Percentiles rank a stretch among this genome's conserved stretches.
These are phyloP conservation scores for Kwoniella dendrophila DNA, from an alignment of 768 basidiomycete species.

Conservation along the genomic window DNA sequence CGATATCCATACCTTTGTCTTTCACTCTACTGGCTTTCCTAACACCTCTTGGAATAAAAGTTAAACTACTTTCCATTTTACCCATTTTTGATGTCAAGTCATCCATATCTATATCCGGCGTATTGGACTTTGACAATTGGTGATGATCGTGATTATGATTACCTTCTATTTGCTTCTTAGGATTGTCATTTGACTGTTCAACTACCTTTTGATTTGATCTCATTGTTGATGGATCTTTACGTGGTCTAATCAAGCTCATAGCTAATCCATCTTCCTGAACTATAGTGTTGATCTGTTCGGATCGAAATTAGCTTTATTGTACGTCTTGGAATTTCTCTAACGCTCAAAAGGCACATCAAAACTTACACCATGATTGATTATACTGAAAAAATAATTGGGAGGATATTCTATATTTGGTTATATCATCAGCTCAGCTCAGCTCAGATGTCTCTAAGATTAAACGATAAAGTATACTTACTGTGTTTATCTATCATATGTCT, in stretches of 20 bases:
- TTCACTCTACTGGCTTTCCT: conserved; percentile 39
- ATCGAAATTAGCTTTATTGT: conserved; percentile 1
- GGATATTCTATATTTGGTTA: conserved; percentile 63
- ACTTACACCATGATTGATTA: conserved; percentile 77
- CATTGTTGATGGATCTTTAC: conserved; percentile 6
- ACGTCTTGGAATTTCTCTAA: neutral
- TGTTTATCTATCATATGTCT: conserved; percentile 81
- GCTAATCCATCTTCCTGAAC: conserved; percentile 41
- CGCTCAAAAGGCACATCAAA: neutral
- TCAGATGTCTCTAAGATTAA: no score
- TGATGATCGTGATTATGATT: neutral
- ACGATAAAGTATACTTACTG: conserved; percentile 32
- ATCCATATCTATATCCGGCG: conserved; percentile 40
- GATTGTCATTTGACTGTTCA: neutral
- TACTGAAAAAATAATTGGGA: conserved; percentile 85
- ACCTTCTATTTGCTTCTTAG: neutral
- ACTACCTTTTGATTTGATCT: neutral
- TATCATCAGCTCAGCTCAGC: neutral
- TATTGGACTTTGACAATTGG: neutral
- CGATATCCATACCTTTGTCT: conserved; percentile 5
- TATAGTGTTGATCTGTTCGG: conserved; percentile 40
- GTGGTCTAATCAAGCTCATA: conserved; percentile 39
- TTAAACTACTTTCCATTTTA: conserved; percentile 33
- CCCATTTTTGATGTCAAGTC: conserved; percentile 26
- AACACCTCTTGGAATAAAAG: conserved; percentile 40